A percentile compares a stretch with the other conserved stretches of the same genome.
Evolutionary conservation across 768 basidiomycete genomes (phyloP).

Genomic region (Suillus hirtellus): DNA sequence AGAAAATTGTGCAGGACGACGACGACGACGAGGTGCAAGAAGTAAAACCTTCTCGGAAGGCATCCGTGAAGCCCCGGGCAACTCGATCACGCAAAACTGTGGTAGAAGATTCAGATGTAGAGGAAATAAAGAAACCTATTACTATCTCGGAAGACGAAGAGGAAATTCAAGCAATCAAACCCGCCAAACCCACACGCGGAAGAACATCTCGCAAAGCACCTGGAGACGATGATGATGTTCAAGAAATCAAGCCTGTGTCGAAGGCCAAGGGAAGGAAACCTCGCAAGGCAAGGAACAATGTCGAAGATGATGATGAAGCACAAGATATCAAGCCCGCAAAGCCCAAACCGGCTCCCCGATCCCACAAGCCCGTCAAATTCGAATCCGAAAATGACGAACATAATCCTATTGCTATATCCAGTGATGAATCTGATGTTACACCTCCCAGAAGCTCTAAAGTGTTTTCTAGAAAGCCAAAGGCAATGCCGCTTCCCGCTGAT

Average conservation of each 20-base stretch:
- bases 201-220: background rate
- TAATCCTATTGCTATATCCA: background rate
- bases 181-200: constrained; percentile 3
- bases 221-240: background rate
- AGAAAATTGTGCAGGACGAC: constrained; percentile 13
- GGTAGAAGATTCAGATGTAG: constrained; percentile 9
- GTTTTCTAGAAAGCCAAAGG: background rate
- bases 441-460: background rate
- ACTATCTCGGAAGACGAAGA: constrained; percentile 5
- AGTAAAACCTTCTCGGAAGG: constrained; percentile 13
- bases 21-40: constrained; percentile 13
- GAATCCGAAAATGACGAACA: background rate
- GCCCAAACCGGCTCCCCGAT: background rate
- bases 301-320: background rate
- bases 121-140: constrained; percentile 5
- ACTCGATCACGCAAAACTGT: constrained; percentile 11
- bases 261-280: constrained; percentile 4
- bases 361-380: background rate
- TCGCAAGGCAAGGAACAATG: background rate
- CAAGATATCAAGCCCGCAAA: background rate
- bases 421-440: background rate
- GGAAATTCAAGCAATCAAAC: constrained; percentile 1
- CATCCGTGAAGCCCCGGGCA: constrained; percentile 23
- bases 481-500: background rate
- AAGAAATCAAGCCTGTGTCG: background rate